phyloP scores from a whole-genome alignment of 768 basidiomycete genomes.

The Naganishia randhawae region DNA sequence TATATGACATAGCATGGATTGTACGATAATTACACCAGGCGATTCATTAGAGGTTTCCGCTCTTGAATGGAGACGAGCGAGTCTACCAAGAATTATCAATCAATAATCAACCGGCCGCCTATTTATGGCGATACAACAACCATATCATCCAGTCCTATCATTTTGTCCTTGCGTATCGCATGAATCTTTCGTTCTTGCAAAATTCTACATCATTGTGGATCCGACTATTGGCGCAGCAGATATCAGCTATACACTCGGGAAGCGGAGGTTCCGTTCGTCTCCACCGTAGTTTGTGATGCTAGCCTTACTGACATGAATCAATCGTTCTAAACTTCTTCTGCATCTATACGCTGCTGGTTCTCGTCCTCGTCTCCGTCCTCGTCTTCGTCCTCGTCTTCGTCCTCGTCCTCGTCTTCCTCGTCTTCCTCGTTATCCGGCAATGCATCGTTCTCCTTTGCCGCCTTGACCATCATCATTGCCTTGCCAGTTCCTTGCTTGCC shows the following conservation, averaged over 20 bases:
- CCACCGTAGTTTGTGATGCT: background rate
- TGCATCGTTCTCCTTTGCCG: conserved; percentile 24
- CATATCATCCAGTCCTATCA: background rate
- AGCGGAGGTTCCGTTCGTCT: background rate
- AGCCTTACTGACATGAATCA: background rate
- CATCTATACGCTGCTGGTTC: background rate
- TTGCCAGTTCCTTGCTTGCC: conserved; percentile 26
- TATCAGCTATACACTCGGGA: background rate
- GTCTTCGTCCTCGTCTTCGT: conserved; percentile 1
- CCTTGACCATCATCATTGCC: conserved; percentile 30
- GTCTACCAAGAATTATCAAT: background rate
- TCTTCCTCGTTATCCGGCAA: conserved; percentile 24
- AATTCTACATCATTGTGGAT: background rate
- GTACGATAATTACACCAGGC: background rate
- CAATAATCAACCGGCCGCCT: background rate
- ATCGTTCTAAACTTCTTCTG: background rate
- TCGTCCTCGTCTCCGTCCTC: too few species aligned
- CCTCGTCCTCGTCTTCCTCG: background rate
- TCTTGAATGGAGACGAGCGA: background rate
- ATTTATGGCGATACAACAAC: background rate
- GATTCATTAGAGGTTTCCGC: background rate
- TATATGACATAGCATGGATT: background rate
- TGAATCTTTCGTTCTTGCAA: background rate
- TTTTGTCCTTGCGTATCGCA: background rate
- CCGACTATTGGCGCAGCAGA: background rate